Base-by-base conservation (phyloP, 2,329 filamentous ascomycete species). In the Colletotrichum karsti region DNA sequence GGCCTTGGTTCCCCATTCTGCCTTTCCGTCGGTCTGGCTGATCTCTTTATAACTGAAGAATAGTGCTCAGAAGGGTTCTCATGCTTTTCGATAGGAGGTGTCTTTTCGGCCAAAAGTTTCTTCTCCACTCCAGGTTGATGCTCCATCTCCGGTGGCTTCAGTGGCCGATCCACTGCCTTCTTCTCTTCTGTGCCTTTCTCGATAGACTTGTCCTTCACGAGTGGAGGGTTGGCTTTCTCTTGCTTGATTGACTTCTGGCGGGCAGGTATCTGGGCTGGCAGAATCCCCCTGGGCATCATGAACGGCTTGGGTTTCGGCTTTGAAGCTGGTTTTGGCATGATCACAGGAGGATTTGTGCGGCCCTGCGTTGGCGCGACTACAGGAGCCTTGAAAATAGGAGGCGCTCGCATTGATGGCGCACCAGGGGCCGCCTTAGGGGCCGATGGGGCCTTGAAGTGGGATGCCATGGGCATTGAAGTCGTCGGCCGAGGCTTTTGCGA, bases 281-380 rank as follows among this genome's bases (percentile, higher is more conserved):
- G 12, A n/a, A 51, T 37, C 18, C 35, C 54, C 30, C 35, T 44
- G 6, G 65, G 65, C 65, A 68, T 65, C 65, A 68, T 68, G 54
- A 68, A 68, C 4, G 53, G 65, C 30, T 54, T 68, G 7, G 65
- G 41, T 42, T 58, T 68, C 13, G 46, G 15, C 54, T 65, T 68
- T n/a, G 12, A 3, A 18, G 18, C 22, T n/a, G 44, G 60, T 18
- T 63, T 55, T 5, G 24, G 30, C 48, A 65, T 30, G 12, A 28
- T 7, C 8, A 20, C 18, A 20, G 41, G n/a, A 18, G 22, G 8
- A 15, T 33, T 48, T 44, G 22, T 22, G n/a, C 7, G 15, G 20
- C 3, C 18, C 15, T 26, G 53, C 20, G n/a, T 46, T 3, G 50
- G 7, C 20, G 9, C 24, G 4, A 18, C 13, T 5, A 42, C 28